Percentiles rank a stretch among this genome's conserved stretches.
These are phyloP conservation scores for Phytophthora fragariaefolia DNA, from an alignment of 352 stramenopile genomes.

Conservation along the genomic window DNA sequence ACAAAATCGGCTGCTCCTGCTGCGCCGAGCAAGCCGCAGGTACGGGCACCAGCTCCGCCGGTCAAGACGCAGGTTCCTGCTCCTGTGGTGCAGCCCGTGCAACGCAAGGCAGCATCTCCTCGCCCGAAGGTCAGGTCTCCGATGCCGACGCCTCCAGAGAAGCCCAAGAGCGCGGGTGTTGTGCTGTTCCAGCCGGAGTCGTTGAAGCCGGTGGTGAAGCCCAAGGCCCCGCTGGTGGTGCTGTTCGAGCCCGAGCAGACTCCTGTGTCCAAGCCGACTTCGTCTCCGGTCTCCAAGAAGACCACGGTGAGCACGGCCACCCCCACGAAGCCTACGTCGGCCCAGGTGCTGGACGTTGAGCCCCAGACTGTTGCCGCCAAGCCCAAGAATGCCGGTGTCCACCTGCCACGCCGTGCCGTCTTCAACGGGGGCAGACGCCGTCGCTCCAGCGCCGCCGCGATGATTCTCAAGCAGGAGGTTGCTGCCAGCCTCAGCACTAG, in stretches of 20 bases:
- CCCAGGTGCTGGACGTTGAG: slow-evolving; percentile 23
- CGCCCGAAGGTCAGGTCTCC: slow-evolving; percentile 19
- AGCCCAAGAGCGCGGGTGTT: slow-evolving; percentile 32
- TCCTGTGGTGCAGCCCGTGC: neutral
- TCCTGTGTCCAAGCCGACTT: slow-evolving; percentile 10
- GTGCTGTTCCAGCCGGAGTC: slow-evolving; percentile 43
- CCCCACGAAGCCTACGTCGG: slow-evolving; percentile 29
- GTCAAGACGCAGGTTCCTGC: slow-evolving; percentile 11
- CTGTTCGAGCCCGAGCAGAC: slow-evolving; percentile 40
- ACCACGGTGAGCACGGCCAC: slow-evolving; percentile 27
- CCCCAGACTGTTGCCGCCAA: slow-evolving; percentile 13
- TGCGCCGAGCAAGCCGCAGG: slow-evolving; percentile 10
- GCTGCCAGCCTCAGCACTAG: slow-evolving; percentile 31
- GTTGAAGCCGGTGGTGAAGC: slow-evolving; percentile 36
- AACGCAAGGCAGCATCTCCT: slow-evolving; percentile 24
- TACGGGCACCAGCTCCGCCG: slow-evolving; percentile 5
- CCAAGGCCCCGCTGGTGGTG: slow-evolving; percentile 34
- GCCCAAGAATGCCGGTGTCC: slow-evolving; percentile 31
- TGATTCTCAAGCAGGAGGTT: slow-evolving; percentile 43
- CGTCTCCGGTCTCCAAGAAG: slow-evolving; percentile 18
- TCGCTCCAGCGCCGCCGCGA: slow-evolving; percentile 34
- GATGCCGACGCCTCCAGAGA: slow-evolving; percentile 11
- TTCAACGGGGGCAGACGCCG: slow-evolving; percentile 51
- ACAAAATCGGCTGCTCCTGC: slow-evolving; percentile 4
- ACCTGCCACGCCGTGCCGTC: slow-evolving; percentile 43